Evolutionary conservation across 2,329 filamentous ascomycete species (phyloP).

Genomic region (Paracamarosporium sp.): DNA sequence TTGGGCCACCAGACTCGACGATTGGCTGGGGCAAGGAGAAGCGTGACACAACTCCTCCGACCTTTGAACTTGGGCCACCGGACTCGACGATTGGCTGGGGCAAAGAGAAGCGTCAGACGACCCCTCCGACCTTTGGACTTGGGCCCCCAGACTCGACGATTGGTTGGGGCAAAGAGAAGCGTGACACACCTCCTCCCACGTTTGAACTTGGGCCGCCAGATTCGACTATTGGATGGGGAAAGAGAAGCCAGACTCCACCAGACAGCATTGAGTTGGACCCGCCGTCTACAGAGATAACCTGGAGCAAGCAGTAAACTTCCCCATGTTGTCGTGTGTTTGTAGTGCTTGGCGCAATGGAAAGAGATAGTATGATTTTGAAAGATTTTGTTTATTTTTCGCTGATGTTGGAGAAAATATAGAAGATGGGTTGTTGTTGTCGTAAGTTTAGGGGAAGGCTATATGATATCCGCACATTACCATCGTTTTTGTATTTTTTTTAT

Average conservation of each 20-base stretch:
- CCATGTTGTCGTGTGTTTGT: not conserved
- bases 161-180: constrained; percentile 1
- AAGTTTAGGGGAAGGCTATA: not conserved
- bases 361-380: not conserved
- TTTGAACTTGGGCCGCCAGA: constrained; percentile 8
- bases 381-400: not conserved
- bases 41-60: not conserved
- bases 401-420: not conserved
- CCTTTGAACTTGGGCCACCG: constrained; percentile 7
- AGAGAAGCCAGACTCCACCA: not conserved
- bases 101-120: not conserved
- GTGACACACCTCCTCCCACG: not conserved
- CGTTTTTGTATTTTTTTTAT: not conserved
- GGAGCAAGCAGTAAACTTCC: constrained; percentile 5
- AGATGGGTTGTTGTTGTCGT: not conserved
- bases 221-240: constrained; percentile 3
- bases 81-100: constrained; percentile 3
- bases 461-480: constrained; percentile 1
- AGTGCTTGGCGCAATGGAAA: not conserved
- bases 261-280: constrained; percentile 5
- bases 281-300: constrained; percentile 8
- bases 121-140: constrained; percentile 3
- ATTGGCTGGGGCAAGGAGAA: constrained; percentile 5
- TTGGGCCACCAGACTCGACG: constrained; percentile 7
- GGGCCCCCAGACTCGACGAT: constrained; percentile 7